phyloP scores from a whole-genome alignment of 805 yeast species.

The Scheffersomyces stipitis region DNA sequence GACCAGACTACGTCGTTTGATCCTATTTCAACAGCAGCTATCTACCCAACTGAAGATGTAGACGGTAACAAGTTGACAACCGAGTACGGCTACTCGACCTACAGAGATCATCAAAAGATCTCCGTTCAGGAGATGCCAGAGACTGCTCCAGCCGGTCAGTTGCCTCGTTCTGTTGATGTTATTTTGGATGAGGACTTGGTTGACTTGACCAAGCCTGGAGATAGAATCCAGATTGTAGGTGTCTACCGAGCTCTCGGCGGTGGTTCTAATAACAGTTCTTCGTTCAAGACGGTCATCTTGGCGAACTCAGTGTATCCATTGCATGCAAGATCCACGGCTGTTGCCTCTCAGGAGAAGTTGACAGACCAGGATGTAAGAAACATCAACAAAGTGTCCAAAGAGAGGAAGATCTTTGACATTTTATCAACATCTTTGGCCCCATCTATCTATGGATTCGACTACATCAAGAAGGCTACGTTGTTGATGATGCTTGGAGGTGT shows the following conservation, averaged over 20 bases:
- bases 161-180: constrained; percentile 90
- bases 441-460: constrained; percentile 89
- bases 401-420: constrained; percentile 69
- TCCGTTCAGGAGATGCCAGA: constrained; percentile 98
- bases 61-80: constrained; percentile 87
- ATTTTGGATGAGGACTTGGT: constrained; percentile 94
- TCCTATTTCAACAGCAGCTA: constrained; percentile 77
- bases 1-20: constrained; percentile 91
- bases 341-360: constrained; percentile 65
- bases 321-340: constrained; percentile 85
- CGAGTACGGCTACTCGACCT: constrained; percentile 90
- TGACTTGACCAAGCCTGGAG: constrained; percentile 92
- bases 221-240: constrained; percentile 90
- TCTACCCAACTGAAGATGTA: constrained; percentile 89
- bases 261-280: constrained; percentile 53
- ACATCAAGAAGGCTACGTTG: constrained; percentile 86
- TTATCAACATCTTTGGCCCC: constrained; percentile 91
- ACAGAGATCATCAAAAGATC: constrained; percentile 90
- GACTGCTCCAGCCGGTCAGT: constrained; percentile 95
- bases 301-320: constrained; percentile 89
- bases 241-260: constrained; percentile 91
- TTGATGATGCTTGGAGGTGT: constrained; percentile 91
- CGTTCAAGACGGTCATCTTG: constrained; percentile 79
- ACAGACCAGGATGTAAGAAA: constrained; percentile 83
- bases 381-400: constrained; percentile 75